Base-by-base conservation (phyloP, 306 rosid genomes). In the Dicorynia guianensis region DNA sequence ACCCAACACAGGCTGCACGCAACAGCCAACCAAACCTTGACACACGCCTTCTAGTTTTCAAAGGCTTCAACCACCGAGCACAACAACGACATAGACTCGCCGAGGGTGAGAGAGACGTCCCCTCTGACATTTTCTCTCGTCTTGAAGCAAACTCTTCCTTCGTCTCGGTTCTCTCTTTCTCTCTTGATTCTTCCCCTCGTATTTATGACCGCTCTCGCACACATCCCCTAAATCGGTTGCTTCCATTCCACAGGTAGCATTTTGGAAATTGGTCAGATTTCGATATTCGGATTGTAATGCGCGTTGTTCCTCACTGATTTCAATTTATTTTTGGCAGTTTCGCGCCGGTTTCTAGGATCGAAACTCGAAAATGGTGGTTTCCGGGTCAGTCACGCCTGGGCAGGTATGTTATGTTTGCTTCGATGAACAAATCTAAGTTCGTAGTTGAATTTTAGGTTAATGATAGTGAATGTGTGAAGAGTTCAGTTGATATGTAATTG, bases 101-200 rank as follows among this genome's bases (percentile, higher is more conserved):
- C 1, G 30, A 2, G 30, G 50, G 75, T 77, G 96, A 92, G 81
- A 83, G 79, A 74, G 96, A 92, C 96, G 65, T 69, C 53, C 78
- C 93, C 85, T 88, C 96, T 87, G 84, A 85, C 96, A 85, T 88
- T 92, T 92, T 85, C 86, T 86, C 83, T 63, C 63, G 82, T 85
- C 92, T 92, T 90, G 67, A 90, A 88, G 97, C 96, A 78, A 92
- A 87, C 91, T 79, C 80, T 35, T 80, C 73, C 30, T 15, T 55
- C 67, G 5, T 64, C 67, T 76, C 79, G 57, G 74, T 61, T 82
- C 88, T 81, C 86, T 68, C 74, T 36, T 53, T 80, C 71, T 63
- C 19, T 34, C 34, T 57, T 52, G 86, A 81, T 85, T 85, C 71
- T 65, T 77, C 75, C 65, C 76, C 20, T 18, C 82, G 4, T 85